Evolutionary conservation across 495 filamentous ascomycete species (phyloP).

Genomic region (Aspergillus nidulans): DNA sequence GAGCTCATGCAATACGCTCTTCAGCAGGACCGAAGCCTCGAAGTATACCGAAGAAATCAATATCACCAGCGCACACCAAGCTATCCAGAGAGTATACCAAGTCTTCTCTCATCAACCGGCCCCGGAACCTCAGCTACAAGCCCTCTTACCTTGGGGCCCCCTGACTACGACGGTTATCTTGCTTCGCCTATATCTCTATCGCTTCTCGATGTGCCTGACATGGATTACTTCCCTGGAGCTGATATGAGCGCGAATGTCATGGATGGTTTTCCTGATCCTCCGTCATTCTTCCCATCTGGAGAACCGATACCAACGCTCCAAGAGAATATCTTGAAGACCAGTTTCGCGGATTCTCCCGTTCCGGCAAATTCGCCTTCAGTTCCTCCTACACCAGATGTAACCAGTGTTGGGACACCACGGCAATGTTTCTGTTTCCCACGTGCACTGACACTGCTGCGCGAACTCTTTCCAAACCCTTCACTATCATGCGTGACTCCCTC

Average conservation of each 20-base stretch:
- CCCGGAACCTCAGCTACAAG: constrained; percentile 6
- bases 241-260: neutral
- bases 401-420: neutral
- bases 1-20: constrained; percentile 2
- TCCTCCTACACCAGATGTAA: neutral
- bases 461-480: neutral
- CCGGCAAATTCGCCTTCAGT: neutral
- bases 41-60: neutral
- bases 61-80: neutral
- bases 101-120: constrained; percentile 10
- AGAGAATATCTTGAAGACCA: neutral
- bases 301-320: neutral
- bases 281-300: neutral
- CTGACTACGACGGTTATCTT: constrained; percentile 15
- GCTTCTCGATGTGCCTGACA: constrained; percentile 3
- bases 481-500: neutral
- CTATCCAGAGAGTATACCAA: constrained; percentile 8
- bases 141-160: neutral
- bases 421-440: neutral
- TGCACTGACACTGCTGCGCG: neutral
- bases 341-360: neutral
- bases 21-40: constrained; percentile 1
- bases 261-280: neutral
- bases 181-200: constrained; percentile 15
- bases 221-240: neutral